These are phyloP conservation scores for Chaetomium sp. DNA, from an alignment of 2,329 filamentous ascomycete species.

Conservation along the genomic window DNA sequence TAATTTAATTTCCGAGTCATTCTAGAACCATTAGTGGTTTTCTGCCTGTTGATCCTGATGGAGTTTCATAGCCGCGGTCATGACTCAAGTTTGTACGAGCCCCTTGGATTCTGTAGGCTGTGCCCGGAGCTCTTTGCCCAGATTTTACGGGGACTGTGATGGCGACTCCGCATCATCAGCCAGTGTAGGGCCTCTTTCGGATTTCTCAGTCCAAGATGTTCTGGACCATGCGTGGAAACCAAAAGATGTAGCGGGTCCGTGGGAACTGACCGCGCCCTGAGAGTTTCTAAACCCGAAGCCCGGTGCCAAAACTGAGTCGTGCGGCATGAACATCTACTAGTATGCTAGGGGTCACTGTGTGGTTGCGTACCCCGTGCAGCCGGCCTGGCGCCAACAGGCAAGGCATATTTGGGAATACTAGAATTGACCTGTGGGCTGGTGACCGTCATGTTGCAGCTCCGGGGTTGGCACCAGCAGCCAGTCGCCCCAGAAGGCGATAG, in stretches of 20 bases:
- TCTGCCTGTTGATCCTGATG: not conserved
- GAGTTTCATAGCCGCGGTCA: not conserved
- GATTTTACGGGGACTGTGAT: not conserved
- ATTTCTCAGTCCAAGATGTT: not conserved
- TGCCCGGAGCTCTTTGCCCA: not conserved
- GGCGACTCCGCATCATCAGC: not conserved
- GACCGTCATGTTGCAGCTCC: not conserved
- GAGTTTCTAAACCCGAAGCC: not conserved
- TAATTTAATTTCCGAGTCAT: not conserved
- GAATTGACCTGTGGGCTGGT: not conserved
- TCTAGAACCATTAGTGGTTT: not conserved
- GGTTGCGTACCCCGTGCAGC: too few species aligned
- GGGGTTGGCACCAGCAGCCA: not conserved
- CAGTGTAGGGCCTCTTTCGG: not conserved
- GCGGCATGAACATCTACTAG: slow-evolving; percentile 2
- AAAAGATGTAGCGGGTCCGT: not conserved
- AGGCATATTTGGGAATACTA: not conserved
- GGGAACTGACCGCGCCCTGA: not conserved
- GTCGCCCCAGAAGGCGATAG: too few species aligned
- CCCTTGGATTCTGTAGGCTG: not conserved
- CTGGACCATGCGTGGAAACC: not conserved
- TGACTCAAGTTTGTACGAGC: not conserved
- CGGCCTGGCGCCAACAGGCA: not conserved
- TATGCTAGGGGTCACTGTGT: not conserved
- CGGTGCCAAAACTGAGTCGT: slow-evolving; percentile 19